Evolutionary conservation across 2,329 filamentous ascomycete genomes (phyloP).

Genomic region (Beauveria rudraprayagi): DNA sequence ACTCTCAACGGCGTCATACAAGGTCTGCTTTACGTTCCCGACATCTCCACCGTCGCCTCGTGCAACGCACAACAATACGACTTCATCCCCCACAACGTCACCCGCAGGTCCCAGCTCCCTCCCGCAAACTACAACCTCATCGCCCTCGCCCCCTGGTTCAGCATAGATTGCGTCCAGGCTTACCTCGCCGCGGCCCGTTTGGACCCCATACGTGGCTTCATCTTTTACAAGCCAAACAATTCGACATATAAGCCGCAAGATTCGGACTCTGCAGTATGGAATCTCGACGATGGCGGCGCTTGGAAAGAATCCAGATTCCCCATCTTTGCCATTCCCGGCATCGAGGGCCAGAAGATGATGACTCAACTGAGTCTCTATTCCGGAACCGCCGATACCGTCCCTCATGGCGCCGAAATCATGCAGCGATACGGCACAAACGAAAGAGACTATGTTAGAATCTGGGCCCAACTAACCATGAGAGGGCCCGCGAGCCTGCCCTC

Average conservation of each 20-base stretch:
- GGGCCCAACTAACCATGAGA: constrained; percentile 43
- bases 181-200: constrained; percentile 57
- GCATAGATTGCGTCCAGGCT: constrained; percentile 59
- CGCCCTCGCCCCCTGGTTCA: constrained; percentile 82
- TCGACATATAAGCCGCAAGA: constrained; percentile 55
- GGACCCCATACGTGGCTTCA: constrained; percentile 53
- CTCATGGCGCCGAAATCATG: constrained; percentile 49
- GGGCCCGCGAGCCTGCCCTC: constrained; percentile 50
- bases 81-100: constrained; percentile 70
- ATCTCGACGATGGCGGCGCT: constrained; percentile 56
- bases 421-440: constrained; percentile 46
- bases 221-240: constrained; percentile 54
- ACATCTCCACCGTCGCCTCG: constrained; percentile 46
- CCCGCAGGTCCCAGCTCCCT: constrained; percentile 61
- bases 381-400: constrained; percentile 58
- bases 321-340: constrained; percentile 71
- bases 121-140: constrained; percentile 64
- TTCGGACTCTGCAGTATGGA: constrained; percentile 58
- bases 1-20: constrained; percentile 54
- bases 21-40: constrained; percentile 81
- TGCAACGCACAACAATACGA: constrained; percentile 56
- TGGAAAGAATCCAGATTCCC: constrained; percentile 74
- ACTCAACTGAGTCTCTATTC: constrained; percentile 67
- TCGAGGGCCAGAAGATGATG: constrained; percentile 61
- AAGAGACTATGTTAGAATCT: constrained; percentile 53